Evolutionary conservation across 306 rosid species (phyloP).

Genomic region (Acacia melanoxylon): DNA sequence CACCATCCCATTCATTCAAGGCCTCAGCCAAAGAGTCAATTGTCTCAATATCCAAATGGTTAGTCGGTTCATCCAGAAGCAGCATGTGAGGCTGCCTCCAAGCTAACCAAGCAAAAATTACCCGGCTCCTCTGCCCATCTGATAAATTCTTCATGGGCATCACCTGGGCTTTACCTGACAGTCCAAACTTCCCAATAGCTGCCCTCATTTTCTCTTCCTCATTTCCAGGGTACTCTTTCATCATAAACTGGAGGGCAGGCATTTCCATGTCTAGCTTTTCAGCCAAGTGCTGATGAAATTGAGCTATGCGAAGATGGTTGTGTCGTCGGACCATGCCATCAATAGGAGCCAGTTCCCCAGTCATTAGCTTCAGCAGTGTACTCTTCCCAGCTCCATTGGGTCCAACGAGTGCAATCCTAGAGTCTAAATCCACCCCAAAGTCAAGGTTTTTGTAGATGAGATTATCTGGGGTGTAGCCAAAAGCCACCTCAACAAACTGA

Average conservation of each 20-base stretch:
- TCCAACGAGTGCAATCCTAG: slow-evolving; percentile 93
- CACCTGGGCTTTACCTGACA: slow-evolving; percentile 94
- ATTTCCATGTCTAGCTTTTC: slow-evolving; percentile 89
- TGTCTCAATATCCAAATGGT: slow-evolving; percentile 96
- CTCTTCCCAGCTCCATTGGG: slow-evolving; percentile 99
- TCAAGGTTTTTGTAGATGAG: slow-evolving; percentile 85
- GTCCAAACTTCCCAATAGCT: slow-evolving; percentile 87
- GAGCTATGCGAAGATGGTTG: slow-evolving; percentile 97
- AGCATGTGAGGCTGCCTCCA: slow-evolving; percentile 91
- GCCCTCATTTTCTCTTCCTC: slow-evolving; percentile 99
- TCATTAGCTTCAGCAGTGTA: slow-evolving; percentile 94
- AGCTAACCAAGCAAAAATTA: slow-evolving; percentile 94
- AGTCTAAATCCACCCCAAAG: slow-evolving; percentile 94
- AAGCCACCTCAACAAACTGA: slow-evolving; percentile 90
- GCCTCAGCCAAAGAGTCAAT: slow-evolving; percentile 96
- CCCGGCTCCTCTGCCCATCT: slow-evolving; percentile 97
- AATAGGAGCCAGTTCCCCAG: slow-evolving; percentile 76
- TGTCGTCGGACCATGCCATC: slow-evolving; percentile 99
- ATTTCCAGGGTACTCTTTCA: slow-evolving; percentile 84
- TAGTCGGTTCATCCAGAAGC: slow-evolving; percentile 92
- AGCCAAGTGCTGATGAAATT: slow-evolving; percentile 92
- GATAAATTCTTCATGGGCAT: slow-evolving; percentile 98
- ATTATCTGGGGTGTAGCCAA: slow-evolving; percentile 93
- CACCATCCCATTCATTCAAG: slow-evolving; percentile 99
- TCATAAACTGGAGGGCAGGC: slow-evolving; percentile 86